Conservation (phyloP, 2,329 filamentous ascomycete species). For the Aureobasidium sp. region DNA sequence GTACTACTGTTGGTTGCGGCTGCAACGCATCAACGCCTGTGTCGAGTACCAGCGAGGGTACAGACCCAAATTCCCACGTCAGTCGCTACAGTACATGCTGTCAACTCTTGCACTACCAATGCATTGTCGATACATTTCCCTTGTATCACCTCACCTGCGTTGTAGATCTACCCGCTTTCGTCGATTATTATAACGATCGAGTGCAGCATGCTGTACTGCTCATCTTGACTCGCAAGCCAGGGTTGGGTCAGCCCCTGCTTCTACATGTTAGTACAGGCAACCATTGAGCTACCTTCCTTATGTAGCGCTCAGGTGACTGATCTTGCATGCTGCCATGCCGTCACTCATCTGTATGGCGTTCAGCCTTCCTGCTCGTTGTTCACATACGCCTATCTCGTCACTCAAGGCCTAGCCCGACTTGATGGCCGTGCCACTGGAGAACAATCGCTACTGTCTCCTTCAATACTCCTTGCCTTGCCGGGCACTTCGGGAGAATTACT, state of each 20-base stretch:
- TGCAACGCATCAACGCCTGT: neutral
- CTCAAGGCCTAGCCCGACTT: neutral
- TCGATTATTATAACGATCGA: neutral
- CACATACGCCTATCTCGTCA: neutral
- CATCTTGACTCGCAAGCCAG: neutral
- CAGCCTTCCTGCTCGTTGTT: neutral
- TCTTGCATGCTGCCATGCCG: neutral
- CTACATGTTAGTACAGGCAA: neutral
- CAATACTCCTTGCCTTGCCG: neutral
- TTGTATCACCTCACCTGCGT: neutral
- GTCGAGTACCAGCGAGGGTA: neutral
- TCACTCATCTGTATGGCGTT: neutral
- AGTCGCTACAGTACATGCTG: neutral
- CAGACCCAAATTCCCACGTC: neutral
- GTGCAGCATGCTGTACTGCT: neutral
- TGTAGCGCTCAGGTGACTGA: neutral
- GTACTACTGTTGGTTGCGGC: neutral
- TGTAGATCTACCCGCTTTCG: neutral
- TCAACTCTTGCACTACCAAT: neutral
- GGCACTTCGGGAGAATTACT: neutral
- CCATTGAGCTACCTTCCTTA: neutral
- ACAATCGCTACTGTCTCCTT: neutral
- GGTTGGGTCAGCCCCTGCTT: neutral
- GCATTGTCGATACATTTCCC: neutral
- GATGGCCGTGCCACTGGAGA: neutral